Evolutionary conservation across 495 filamentous ascomycete species (phyloP), one percentile per base, ranked within the genome.

Genomic region (Penicillium antarcticum): DNA sequence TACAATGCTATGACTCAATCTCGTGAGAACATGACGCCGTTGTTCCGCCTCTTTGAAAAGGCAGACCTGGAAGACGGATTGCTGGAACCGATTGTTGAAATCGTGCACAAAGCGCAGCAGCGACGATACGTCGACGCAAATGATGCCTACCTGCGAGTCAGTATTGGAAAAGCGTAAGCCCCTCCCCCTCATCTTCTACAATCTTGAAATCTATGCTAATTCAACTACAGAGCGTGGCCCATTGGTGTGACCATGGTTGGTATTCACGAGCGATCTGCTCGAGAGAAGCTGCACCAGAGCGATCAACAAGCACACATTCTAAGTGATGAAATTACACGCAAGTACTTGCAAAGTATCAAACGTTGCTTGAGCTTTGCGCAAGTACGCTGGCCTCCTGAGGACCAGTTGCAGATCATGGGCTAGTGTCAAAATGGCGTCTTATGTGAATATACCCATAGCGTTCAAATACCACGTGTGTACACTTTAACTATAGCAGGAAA

Each of bases 221-320:
- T 4, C 13, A 4, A 3, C 12, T 46, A 21, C 49, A 82, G 80
- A 54, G 94, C 94, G 18, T 98, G 94, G 94, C 94, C 94, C 23
- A 98, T 98, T 66, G 94, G 94, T 71, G 94, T 98, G 24, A 98
- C 94, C 60, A 97, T 97, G 94, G 94, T 98, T 55, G 94, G 94
- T 77, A 98, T 98, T 62, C 94, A 98, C 81, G 94, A 97, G 73
- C 84, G 94, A 53, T 90, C 85, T 39, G 92, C 94, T 5, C 81
- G 94, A 33, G 94, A 98, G 71, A 97, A 97, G 72, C 75, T 98
- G 40, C 92, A 97, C 63, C 82, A 92, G 67, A 81, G 81, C 53
- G 91, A 89, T 56, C 86, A 91, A 63, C 81, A 90, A 53, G 94
- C 92, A 5, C 95, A 98, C 69, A 96, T 98, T 62, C 89, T 98